Base-by-base conservation (phyloP, 352 stramenopile genomes). In the Hyaloperonospora arabidopsidis region DNA sequence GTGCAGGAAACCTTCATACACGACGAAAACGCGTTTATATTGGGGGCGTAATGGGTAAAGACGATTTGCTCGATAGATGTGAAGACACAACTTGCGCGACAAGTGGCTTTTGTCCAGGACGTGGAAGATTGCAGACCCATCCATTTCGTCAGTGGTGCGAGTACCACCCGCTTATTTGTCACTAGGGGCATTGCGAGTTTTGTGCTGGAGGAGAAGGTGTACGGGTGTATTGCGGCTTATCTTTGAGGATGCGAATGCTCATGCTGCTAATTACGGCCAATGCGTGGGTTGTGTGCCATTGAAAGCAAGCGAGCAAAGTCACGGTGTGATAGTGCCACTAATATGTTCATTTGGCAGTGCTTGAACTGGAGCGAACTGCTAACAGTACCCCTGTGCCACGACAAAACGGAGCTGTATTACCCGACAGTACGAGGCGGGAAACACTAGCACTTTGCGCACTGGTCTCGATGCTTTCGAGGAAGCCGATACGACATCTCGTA, bases 21-120 rank as follows among this genome's bases (percentile, higher is more conserved):
- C n/a, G n/a, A n/a, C n/a, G n/a, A n/a, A n/a, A n/a, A n/a, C n/a
- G n/a, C n/a, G n/a, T n/a, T n/a, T n/a, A n/a, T n/a, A n/a, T n/a
- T n/a, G n/a, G n/a, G n/a, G n/a, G n/a, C n/a, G n/a, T n/a, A n/a
- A n/a, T n/a, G n/a, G n/a, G n/a, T n/a, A n/a, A n/a, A n/a, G n/a
- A n/a, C n/a, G n/a, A n/a, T n/a, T n/a, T n/a, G n/a, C n/a, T n/a
- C n/a, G n/a, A n/a, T n/a, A n/a, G n/a, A 94, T 43, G 79, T 91
- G 54, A 87, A 89, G 40, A 79, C 84, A 0, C 84, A 93, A 51
- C 83, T 84, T 64, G 68, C 71, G 21, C 67, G 84, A 28, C 79
- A 92, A 17, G 84, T 92, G 58, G 81, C 79, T n/a, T n/a, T 57
- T 93, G 22, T 90, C 91, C 56, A 89, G 87, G 58, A 68, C 50